phyloP scores from a whole-genome alignment of 2,329 filamentous ascomycete species.

The Chaetomium sp. region DNA sequence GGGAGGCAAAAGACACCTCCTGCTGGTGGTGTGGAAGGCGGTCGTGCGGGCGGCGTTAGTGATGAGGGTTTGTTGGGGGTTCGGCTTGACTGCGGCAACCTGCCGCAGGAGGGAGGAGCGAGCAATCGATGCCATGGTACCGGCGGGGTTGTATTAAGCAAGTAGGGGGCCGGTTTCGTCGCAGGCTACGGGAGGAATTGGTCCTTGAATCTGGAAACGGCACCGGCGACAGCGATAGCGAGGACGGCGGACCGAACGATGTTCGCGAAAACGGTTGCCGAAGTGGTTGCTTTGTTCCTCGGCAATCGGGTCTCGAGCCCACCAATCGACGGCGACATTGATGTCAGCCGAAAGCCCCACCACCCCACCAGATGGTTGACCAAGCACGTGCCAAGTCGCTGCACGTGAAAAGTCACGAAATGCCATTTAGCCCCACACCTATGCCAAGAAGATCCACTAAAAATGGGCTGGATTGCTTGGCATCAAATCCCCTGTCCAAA shows the following conservation, averaged over 20 bases:
- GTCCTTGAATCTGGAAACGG: constrained; percentile 6
- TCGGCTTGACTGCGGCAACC: constrained; percentile 29
- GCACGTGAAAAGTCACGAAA: constrained; percentile 4
- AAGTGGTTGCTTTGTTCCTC: constrained; percentile 18
- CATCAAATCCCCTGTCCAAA: not conserved
- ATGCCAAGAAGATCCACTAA: not conserved
- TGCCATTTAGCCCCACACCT: no score
- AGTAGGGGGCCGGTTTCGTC: constrained; percentile 20
- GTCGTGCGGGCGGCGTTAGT: constrained; percentile 51
- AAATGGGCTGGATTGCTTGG: not conserved
- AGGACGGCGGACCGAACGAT: constrained; percentile 8
- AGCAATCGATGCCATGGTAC: constrained; percentile 50
- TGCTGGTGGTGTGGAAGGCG: constrained; percentile 79
- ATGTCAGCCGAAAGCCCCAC: constrained; percentile 22
- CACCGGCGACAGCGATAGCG: constrained; percentile 23
- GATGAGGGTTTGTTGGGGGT: constrained; percentile 28
- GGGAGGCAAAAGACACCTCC: constrained; percentile 70
- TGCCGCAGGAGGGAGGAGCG: constrained; percentile 51
- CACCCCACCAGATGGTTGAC: no score
- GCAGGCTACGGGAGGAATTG: constrained; percentile 11
- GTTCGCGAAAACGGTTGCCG: constrained; percentile 20
- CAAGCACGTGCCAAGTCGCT: no score
- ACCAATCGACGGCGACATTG: constrained; percentile 19
- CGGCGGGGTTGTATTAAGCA: not conserved
- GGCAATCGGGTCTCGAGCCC: constrained; percentile 22